phyloP scores from a whole-genome alignment of 805 yeast species.

The Ogataea paradorogensis region DNA sequence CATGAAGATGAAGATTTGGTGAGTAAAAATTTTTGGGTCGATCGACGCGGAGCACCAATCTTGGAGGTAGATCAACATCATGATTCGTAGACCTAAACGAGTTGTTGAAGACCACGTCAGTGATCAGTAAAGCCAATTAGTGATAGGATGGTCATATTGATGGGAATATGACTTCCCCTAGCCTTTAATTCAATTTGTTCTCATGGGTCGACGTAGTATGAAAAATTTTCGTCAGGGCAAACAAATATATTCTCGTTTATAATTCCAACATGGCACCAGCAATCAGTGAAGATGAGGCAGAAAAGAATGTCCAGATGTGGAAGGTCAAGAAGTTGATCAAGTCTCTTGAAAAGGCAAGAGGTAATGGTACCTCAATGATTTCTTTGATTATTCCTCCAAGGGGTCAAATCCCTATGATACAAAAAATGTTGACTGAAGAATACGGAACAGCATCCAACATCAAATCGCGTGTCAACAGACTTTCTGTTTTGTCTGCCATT shows the following conservation, averaged over 20 bases:
- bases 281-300: conserved; percentile 72
- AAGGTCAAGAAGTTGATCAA: conserved; percentile 93
- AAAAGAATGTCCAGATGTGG: conserved; percentile 98
- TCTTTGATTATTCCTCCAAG: conserved; percentile 93
- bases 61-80: not conserved
- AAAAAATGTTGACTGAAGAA: conserved; percentile 94
- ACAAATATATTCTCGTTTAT: conserved; percentile 4
- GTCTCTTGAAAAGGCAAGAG: conserved; percentile 86
- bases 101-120: not conserved
- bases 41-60: conserved; percentile 8
- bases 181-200: not conserved
- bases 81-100: not conserved
- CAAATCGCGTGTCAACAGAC: conserved; percentile 94
- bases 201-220: conserved; percentile 5
- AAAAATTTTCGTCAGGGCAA: conserved; percentile 12
- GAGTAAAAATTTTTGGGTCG: conserved; percentile 7
- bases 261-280: conserved; percentile 35
- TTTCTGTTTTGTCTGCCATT: conserved; percentile 93
- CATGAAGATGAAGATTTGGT: conserved; percentile 2
- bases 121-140: not conserved
- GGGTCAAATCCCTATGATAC: conserved; percentile 84
- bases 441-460: conserved; percentile 98
- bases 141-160: not conserved
- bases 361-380: conserved; percentile 99
- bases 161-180: too few species aligned